Evolutionary conservation across 163 green algal genomes (phyloP).

Genomic region (Scenedesmus sp.): DNA sequence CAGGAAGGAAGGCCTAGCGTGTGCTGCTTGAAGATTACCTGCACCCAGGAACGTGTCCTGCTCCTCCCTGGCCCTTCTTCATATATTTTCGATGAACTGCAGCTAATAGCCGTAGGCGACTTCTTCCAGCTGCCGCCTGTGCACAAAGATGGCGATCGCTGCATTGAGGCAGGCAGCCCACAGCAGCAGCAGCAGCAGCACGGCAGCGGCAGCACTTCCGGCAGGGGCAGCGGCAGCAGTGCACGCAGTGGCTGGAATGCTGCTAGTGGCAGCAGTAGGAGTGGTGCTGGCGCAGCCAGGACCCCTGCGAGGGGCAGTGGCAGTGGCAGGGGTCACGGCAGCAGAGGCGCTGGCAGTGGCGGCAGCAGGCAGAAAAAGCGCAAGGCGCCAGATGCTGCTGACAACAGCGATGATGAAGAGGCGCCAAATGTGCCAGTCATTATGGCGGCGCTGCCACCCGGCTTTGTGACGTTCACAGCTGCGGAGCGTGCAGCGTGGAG

Average conservation of each 20-base stretch:
- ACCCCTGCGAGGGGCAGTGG: too few species aligned
- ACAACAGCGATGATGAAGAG: not conserved
- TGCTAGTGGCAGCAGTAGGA: not conserved
- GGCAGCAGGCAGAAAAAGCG: not conserved
- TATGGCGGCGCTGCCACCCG: not conserved
- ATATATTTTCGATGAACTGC: not conserved
- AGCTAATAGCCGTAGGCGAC: conserved; percentile 21
- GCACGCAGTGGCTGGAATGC: too few species aligned
- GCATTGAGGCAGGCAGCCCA: not conserved
- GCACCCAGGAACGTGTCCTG: too few species aligned
- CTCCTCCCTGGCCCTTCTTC: too few species aligned
- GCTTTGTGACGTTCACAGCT: not conserved
- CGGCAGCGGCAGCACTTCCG: not conserved
- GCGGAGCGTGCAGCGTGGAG: not conserved
- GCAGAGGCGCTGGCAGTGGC: not conserved
- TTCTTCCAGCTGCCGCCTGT: conserved; percentile 41
- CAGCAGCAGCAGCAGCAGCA: not conserved
- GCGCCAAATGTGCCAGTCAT: not conserved
- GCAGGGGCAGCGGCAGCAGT: not conserved
- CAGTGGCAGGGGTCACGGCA: not conserved
- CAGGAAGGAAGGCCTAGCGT: too few species aligned
- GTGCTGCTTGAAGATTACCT: too few species aligned
- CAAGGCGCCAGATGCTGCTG: not conserved
- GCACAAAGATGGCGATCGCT: not conserved
- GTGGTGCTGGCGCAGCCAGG: not conserved